These are phyloP conservation scores for Saturnispora gosingensis DNA, from an alignment of 805 yeast species.

Conservation along the genomic window DNA sequence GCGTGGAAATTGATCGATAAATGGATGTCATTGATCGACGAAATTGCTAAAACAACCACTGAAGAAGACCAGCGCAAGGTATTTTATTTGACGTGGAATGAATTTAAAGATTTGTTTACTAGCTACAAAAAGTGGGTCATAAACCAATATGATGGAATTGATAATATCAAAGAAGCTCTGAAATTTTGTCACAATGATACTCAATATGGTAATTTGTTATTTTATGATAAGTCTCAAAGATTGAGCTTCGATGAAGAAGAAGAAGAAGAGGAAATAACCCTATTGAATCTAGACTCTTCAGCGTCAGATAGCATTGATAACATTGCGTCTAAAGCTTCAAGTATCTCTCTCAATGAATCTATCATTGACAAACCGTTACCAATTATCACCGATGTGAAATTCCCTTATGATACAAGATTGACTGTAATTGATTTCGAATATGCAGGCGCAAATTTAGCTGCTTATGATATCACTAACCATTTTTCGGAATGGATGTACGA, in stretches of 20 bases:
- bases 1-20: slow-evolving; percentile 61
- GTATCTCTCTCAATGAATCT: slow-evolving; percentile 13
- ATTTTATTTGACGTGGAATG: slow-evolving; percentile 38
- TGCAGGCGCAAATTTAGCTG: slow-evolving; percentile 83
- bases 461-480: slow-evolving; percentile 87
- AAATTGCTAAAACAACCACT: slow-evolving; percentile 31
- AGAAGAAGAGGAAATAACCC: slow-evolving; percentile 19
- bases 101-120: slow-evolving; percentile 40
- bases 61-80: slow-evolving; percentile 30
- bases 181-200: slow-evolving; percentile 95
- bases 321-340: slow-evolving; percentile 14
- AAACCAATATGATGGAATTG: slow-evolving; percentile 34
- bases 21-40: slow-evolving; percentile 52
- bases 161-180: slow-evolving; percentile 37
- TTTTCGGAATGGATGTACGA: slow-evolving; percentile 97
- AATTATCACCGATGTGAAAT: slow-evolving; percentile 23
- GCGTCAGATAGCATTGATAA: slow-evolving; percentile 5
- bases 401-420: slow-evolving; percentile 48
- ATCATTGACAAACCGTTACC: slow-evolving; percentile 18
- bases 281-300: slow-evolving; percentile 1
- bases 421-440: slow-evolving; percentile 97
- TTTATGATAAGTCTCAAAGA: slow-evolving; percentile 31
- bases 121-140: slow-evolving; percentile 58
- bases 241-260: slow-evolving; percentile 22
- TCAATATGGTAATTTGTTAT: slow-evolving; percentile 86